Percentiles rank a stretch among this genome's conserved stretches.
phyloP scores from a whole-genome alignment of 768 basidiomycete genomes.

The Scleroderma citrinum region DNA sequence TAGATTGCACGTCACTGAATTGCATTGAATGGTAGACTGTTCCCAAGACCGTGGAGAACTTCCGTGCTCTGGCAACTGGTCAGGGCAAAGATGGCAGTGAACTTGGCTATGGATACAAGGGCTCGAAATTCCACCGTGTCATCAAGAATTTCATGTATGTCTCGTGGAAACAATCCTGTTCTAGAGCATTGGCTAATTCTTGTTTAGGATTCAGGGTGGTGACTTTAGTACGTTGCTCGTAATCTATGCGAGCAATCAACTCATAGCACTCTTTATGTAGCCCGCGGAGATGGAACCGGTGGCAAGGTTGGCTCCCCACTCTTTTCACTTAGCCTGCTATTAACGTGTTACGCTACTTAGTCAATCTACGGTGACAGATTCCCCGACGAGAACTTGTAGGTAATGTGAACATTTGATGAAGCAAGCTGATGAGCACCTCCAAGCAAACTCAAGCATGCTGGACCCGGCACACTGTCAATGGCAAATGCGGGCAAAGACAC shows the following conservation, averaged over 20 bases:
- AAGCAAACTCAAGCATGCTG: constrained; percentile 94
- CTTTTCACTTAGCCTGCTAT: neutral
- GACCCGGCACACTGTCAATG: constrained; percentile 86
- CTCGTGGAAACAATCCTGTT: neutral
- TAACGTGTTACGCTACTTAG: constrained; percentile 27
- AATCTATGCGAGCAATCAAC: constrained; percentile 10
- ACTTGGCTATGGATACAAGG: constrained; percentile 88
- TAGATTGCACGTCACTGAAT: neutral
- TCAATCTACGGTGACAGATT: constrained; percentile 91
- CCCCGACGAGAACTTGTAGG: constrained; percentile 94
- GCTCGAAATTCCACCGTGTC: constrained; percentile 93
- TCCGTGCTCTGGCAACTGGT: constrained; percentile 88
- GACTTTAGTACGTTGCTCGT: constrained; percentile 76
- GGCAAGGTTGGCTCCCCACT: constrained; percentile 56
- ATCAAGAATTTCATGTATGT: constrained; percentile 89
- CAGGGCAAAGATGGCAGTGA: constrained; percentile 57
- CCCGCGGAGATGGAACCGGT: constrained; percentile 82
- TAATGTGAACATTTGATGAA: neutral
- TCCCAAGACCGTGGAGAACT: constrained; percentile 96
- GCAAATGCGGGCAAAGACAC: constrained; percentile 92
- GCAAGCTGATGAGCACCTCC: neutral
- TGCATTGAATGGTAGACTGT: constrained; percentile 54
- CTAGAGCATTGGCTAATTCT: neutral
- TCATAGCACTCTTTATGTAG: constrained; percentile 32
- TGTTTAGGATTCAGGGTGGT: constrained; percentile 87